phyloP scores from a whole-genome alignment of 2,329 filamentous ascomycete species.

The Diaporthe aspalathi region DNA sequence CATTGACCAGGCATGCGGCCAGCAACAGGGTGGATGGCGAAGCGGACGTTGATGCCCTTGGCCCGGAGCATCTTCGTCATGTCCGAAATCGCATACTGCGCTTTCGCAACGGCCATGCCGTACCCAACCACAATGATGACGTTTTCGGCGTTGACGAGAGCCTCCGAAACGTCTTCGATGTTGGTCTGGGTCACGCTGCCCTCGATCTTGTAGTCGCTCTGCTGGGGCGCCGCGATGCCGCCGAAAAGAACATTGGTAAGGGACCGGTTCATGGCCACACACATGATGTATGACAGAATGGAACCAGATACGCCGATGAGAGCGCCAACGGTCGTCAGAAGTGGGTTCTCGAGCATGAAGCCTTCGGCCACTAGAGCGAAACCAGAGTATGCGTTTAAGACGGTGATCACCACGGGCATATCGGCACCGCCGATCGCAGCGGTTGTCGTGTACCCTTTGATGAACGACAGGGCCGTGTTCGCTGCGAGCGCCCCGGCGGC shows the following conservation, averaged over 20 bases:
- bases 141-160: conserved; percentile 79
- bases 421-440: conserved; percentile 92
- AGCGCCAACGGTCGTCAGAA: conserved; percentile 86
- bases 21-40: conserved; percentile 90
- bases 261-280: conserved; percentile 90
- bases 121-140: conserved; percentile 94
- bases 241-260: conserved; percentile 92
- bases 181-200: conserved; percentile 82
- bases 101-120: conserved; percentile 94
- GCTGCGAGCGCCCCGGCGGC: conserved; percentile 82
- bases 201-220: conserved; percentile 79
- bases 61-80: conserved; percentile 80
- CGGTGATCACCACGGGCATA: conserved; percentile 92
- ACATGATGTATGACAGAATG: conserved; percentile 88
- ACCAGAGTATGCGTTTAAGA: conserved; percentile 90
- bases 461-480: conserved; percentile 81
- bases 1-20: conserved; percentile 94
- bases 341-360: conserved; percentile 89
- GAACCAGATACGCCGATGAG: conserved; percentile 90
- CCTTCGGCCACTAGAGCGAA: conserved; percentile 92
- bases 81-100: conserved; percentile 89
- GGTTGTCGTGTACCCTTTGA: conserved; percentile 89
- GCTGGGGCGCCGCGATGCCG: conserved; percentile 74
- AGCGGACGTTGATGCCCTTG: conserved; percentile 83
- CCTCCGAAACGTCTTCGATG: conserved; percentile 83